Evolutionary conservation across 2,329 filamentous ascomycete genomes (phyloP), one percentile per base, ranked within the genome.

Genomic region (Fragosphaeria purpurea): DNA sequence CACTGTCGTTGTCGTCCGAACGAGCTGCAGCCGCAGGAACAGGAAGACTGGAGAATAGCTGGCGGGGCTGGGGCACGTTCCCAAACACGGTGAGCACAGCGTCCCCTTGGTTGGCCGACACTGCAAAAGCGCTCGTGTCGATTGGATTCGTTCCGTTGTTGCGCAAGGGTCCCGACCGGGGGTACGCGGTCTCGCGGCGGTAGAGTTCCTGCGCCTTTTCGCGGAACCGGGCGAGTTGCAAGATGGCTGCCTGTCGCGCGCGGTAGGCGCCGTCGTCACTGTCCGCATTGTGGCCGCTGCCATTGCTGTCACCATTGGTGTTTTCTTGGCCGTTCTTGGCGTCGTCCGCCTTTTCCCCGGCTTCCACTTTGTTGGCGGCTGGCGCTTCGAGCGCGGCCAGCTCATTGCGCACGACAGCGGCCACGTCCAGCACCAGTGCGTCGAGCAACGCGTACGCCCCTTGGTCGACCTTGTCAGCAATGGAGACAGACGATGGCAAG

Each of bases 31-130:
- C 34, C 58, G 52, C 22, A 57, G 54, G 7, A 57, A 56, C 6
- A 61, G 85, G 86, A 46, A 95, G 71, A 65, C 90, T 95, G 4
- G 91, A 95, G 64, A 93, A 96, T 4, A 96, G 72, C 53, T 91
- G 86, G 58, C 82, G 84, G 38, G 86, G 77, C 44, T 82, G 81
- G 2, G 83, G 81, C 41, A 85, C 85, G 57, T 82, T 85, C 50
- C 87, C 88, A 57, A 82, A 83, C 1, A 95, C 71, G 1, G 87
- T 91, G 52, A 96, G 71, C 6, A 91, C 83, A 12, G 52, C 48
- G 66, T 56, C 76, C 64, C 57, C 71, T 61, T 64, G 57, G 22
- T 70, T 63, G 31, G 66, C 64, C 4, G 65, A 62, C 4, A 47
- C 34, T 5, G 46, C 38, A 11, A 42, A 39, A 8, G 34, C n/a